These are phyloP conservation scores for Truncatella angustata DNA, from an alignment of 2,329 filamentous ascomycete species.

Conservation along the genomic window DNA sequence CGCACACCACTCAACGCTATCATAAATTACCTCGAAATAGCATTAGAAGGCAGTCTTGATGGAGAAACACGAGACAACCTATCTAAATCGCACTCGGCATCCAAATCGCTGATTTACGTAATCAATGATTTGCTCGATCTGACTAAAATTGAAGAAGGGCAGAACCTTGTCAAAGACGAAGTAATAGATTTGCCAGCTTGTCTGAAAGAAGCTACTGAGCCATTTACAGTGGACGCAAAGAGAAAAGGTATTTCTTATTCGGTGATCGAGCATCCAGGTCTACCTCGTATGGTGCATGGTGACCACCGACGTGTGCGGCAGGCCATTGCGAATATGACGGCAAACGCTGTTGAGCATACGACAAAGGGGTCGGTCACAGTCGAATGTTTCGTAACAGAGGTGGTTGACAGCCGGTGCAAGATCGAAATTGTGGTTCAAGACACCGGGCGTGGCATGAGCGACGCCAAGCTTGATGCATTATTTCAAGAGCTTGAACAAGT, in stretches of 20 bases:
- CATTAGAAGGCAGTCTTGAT: slow-evolving; percentile 76
- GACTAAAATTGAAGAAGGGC: slow-evolving; percentile 83
- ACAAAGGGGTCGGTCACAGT: slow-evolving; percentile 64
- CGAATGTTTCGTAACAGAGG: slow-evolving; percentile 63
- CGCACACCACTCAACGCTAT: slow-evolving; percentile 89
- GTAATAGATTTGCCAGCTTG: slow-evolving; percentile 70
- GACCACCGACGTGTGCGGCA: slow-evolving; percentile 81
- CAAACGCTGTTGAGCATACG: slow-evolving; percentile 83
- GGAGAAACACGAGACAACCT: slow-evolving; percentile 82
- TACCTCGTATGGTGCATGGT: slow-evolving; percentile 72
- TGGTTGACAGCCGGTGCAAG: slow-evolving; percentile 53
- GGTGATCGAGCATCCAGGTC: slow-evolving; percentile 62
- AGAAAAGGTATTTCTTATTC: slow-evolving; percentile 73
- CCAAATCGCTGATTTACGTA: slow-evolving; percentile 88
- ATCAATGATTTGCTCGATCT: slow-evolving; percentile 90
- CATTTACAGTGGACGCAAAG: slow-evolving; percentile 71
- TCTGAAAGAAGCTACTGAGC: slow-evolving; percentile 72
- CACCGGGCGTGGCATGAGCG: slow-evolving; percentile 70
- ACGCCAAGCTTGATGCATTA: slow-evolving; percentile 46
- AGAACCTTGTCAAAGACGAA: slow-evolving; percentile 76
- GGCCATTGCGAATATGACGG: slow-evolving; percentile 76
- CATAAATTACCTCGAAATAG: slow-evolving; percentile 92
- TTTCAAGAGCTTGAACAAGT: slow-evolving; percentile 62
- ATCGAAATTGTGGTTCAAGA: slow-evolving; percentile 77
- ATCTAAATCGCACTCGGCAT: slow-evolving; percentile 81